A percentile compares a stretch with the other conserved stretches of the same genome.
These are phyloP conservation scores for Stygiomarasmius scandens DNA, from an alignment of 1,284 basidiomycete species.

Conservation along the genomic window DNA sequence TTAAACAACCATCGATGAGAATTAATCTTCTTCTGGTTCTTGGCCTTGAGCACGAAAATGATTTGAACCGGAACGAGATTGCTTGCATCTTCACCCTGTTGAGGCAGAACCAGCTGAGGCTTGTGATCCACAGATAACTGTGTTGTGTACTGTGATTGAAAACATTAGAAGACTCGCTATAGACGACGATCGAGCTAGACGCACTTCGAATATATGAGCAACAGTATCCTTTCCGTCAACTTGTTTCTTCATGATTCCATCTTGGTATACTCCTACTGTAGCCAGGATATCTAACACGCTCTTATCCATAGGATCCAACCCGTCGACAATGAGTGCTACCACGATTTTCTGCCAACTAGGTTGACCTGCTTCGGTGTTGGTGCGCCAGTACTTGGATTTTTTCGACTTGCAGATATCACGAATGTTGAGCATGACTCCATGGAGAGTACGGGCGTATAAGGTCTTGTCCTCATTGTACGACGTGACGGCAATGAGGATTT, in stretches of 20 bases:
- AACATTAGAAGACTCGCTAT: constrained; percentile 9
- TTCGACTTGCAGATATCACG: constrained; percentile 98
- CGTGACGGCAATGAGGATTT: constrained; percentile 76
- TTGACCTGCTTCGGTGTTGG: constrained; percentile 81
- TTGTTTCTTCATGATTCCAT: constrained; percentile 90
- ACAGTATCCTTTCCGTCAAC: constrained; percentile 80
- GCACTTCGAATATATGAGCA: constrained; percentile 73
- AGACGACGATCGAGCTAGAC: constrained; percentile 14
- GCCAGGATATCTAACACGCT: constrained; percentile 86
- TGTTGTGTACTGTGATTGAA: constrained; percentile 72
- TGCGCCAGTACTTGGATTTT: constrained; percentile 91
- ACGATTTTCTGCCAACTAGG: constrained; percentile 93
- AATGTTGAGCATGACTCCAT: constrained; percentile 97
- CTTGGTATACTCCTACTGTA: constrained; percentile 89
- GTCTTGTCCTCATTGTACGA: constrained; percentile 76
- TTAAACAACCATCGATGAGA: constrained; percentile 98
- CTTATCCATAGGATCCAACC: constrained; percentile 95
- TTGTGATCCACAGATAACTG: constrained; percentile 87
- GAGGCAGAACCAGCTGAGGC: constrained; percentile 88
- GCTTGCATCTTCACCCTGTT: constrained; percentile 78
- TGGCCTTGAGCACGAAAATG: constrained; percentile 93
- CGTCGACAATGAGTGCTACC: constrained; percentile 91
- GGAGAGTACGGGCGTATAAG: constrained; percentile 86
- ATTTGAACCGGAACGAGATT: constrained; percentile 96
- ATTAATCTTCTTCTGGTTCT: constrained; percentile 98